Evolutionary conservation across 2,329 filamentous ascomycete species (phyloP), one percentile per base, ranked within the genome.

Genomic region (Akanthomyces muscarius): DNA sequence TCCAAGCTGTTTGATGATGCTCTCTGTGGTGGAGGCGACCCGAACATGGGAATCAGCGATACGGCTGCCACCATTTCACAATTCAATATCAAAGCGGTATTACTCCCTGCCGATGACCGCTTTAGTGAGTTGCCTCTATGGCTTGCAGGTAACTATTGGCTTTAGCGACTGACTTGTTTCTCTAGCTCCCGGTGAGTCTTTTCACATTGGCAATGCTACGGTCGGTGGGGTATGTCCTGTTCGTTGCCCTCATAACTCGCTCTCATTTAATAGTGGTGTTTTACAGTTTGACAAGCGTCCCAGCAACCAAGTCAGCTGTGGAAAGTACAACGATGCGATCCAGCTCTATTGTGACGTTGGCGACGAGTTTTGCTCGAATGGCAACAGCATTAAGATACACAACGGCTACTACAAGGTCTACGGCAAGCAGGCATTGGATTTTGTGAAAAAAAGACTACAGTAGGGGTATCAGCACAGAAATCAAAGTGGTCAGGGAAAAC

Each of bases 351-450:
- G 52, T 6, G 52, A 54, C 21, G 16, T 42, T 14, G 52, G 52
- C n/a, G 52, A 54, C 33, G 13, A 42, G 52, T 54, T 25, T 16
- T 54, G 52, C 36, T 54, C 52, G 33, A 18, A 54, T 23, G 52
- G 52, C 2, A 54, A 41, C 21, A 25, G 23, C 21, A 21, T 25
- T 2, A 14, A n/a, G 8, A 42, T 42, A 42, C 52, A 54, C 14
- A 54, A 54, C 14, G 52, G 52, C 13, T 54, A 54, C 3, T 28
- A 54, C 52, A 54, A 54, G 36, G 36, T 42, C 36, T 54, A 54
- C 36, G 52, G 52, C 21, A 18, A 23, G 36, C 18, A 41, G 21
- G 52, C 52, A 8, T 25, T 54, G 36, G 36, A 54, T 13, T 54
- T 54, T 54, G 52, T 54, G 1, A 18, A 42, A 36, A 41, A 54